These are phyloP conservation scores for Coprinellus aureogranulatus DNA, from an alignment of 768 basidiomycete species.

Conservation along the genomic window DNA sequence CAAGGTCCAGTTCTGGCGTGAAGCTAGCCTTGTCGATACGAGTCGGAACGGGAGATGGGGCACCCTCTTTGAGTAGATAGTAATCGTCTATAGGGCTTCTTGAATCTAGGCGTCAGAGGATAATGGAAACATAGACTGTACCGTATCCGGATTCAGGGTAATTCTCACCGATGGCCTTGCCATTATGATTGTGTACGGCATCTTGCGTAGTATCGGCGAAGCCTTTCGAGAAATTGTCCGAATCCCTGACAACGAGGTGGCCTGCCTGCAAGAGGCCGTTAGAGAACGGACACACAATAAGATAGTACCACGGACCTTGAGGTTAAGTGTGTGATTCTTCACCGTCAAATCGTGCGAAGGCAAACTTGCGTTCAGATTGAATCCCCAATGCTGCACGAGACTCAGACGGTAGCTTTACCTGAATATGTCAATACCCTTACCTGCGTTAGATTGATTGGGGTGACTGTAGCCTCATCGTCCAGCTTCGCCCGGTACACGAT, in stretches of 20 bases:
- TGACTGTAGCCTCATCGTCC: constrained; percentile 50
- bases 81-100: constrained; percentile 58
- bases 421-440: constrained; percentile 44
- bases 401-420: constrained; percentile 41
- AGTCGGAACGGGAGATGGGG: constrained; percentile 39
- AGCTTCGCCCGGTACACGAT: constrained; percentile 70
- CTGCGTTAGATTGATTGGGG: constrained; percentile 76
- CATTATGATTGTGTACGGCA: constrained; percentile 47
- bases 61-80: constrained; percentile 49
- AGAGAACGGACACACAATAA: background rate
- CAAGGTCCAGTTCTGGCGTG: constrained; percentile 41
- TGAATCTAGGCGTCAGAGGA: background rate
- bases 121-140: constrained; percentile 22
- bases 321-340: constrained; percentile 45
- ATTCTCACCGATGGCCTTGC: constrained; percentile 52
- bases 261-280: constrained; percentile 40
- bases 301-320: constrained; percentile 30
- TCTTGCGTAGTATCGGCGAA: constrained; percentile 47
- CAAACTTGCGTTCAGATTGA: constrained; percentile 70
- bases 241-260: constrained; percentile 51
- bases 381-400: constrained; percentile 68
- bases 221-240: constrained; percentile 51
- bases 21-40: constrained; percentile 46
- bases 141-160: constrained; percentile 65
- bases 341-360: constrained; percentile 42